Evolutionary conservation across 2,329 filamentous ascomycete genomes (phyloP).

Genomic region (Diaporthe sp.): DNA sequence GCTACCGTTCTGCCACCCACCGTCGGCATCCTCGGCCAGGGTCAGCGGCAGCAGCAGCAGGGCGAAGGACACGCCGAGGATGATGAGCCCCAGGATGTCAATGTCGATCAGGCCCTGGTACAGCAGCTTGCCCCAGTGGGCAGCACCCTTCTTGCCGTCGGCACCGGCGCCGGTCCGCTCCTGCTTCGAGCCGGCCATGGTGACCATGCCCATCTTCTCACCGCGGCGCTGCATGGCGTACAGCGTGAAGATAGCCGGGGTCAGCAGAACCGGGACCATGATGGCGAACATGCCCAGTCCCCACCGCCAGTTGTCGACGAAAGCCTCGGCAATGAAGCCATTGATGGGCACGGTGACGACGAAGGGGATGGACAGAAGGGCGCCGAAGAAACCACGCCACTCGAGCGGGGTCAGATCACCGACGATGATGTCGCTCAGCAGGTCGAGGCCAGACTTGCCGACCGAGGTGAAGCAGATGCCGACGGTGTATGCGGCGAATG

Average conservation of each 20-base stretch:
- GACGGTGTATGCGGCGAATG: slow-evolving; percentile 50
- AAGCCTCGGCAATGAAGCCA: slow-evolving; percentile 53
- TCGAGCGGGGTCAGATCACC: slow-evolving; percentile 52
- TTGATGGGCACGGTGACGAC: slow-evolving; percentile 55
- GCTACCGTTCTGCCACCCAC: slow-evolving; percentile 49
- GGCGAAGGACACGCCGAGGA: slow-evolving; percentile 68
- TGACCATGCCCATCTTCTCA: slow-evolving; percentile 61
- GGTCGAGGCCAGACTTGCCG: slow-evolving; percentile 53
- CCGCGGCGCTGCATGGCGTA: slow-evolving; percentile 71
- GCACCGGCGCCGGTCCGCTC: slow-evolving; percentile 50
- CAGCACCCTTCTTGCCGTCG: slow-evolving; percentile 27
- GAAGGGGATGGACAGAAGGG: slow-evolving; percentile 44
- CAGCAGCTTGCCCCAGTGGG: slow-evolving; percentile 43
- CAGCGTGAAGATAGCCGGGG: slow-evolving; percentile 68
- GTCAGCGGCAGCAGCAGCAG: slow-evolving; percentile 75
- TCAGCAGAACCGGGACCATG: slow-evolving; percentile 67
- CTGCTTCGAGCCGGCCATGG: slow-evolving; percentile 49
- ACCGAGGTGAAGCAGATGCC: slow-evolving; percentile 53
- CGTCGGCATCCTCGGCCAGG: slow-evolving; percentile 54
- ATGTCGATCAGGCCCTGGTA: slow-evolving; percentile 66
- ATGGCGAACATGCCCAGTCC: slow-evolving; percentile 74
- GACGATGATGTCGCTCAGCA: slow-evolving; percentile 53
- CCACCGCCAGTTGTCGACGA: slow-evolving; percentile 66
- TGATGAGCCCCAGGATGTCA: slow-evolving; percentile 68
- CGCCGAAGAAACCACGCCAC: slow-evolving; percentile 54